These are phyloP conservation scores for Corylus avellana DNA, from an alignment of 306 rosid genomes.

Conservation along the genomic window DNA sequence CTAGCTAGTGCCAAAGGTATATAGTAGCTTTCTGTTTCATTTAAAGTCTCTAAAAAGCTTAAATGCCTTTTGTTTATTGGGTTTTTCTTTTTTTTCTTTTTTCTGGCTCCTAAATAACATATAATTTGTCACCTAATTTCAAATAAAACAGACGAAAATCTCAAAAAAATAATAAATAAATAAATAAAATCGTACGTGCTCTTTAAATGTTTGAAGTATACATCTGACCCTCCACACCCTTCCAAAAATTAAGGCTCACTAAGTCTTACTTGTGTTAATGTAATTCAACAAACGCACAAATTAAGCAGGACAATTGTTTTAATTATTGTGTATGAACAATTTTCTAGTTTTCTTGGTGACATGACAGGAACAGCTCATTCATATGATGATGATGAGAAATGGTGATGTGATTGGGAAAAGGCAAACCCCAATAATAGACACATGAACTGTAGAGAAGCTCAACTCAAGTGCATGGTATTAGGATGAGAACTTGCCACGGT, in stretches of 20 bases:
- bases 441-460: constrained; percentile 19
- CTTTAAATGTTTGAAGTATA: not conserved
- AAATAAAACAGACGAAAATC: not conserved
- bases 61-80: not conserved
- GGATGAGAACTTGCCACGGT: constrained; percentile 32
- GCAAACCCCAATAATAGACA: constrained; percentile 52
- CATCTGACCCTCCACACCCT: not conserved
- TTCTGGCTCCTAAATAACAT: no score
- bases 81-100: no score
- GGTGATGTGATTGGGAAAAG: constrained; percentile 68
- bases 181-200: no score
- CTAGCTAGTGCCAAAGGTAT: not conserved
- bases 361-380: constrained; percentile 84
- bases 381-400: constrained; percentile 52
- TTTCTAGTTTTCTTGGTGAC: constrained; percentile 30
- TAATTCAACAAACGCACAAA: not conserved
- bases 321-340: not conserved
- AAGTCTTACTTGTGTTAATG: not conserved
- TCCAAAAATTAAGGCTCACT: not conserved
- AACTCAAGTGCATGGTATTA: constrained; percentile 20
- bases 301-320: not conserved
- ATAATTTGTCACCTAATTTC: no score
- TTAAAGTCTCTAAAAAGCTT: no score
- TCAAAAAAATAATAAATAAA: not conserved
- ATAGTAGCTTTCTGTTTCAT: not conserved